These are phyloP conservation scores for Cryptosporidium ryanae DNA, from an alignment of 169 alveolate genomes.

Conservation along the genomic window DNA sequence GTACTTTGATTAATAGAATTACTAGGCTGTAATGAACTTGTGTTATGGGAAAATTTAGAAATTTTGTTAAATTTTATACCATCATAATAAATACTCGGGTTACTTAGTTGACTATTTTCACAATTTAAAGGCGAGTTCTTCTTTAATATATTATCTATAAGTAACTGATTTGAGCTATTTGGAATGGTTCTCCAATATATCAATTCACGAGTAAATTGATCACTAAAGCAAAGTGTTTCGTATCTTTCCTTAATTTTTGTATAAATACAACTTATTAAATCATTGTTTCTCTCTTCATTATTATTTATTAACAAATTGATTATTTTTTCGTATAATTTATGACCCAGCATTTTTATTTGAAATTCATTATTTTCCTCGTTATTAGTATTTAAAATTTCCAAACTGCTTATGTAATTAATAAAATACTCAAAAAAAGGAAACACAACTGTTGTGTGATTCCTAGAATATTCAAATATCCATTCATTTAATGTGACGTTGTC, in stretches of 20 bases:
- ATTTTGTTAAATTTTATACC: conserved; percentile 21
- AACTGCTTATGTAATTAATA: conserved; percentile 1
- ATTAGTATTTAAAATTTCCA: background rate
- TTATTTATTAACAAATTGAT: conserved; percentile 5
- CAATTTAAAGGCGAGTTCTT: background rate
- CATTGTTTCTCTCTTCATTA: background rate
- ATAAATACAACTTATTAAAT: background rate
- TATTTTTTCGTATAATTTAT: conserved; percentile 20
- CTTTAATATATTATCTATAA: background rate
- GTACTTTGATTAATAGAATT: conserved; percentile 1
- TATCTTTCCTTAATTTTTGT: conserved; percentile 9
- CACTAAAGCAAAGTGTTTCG: conserved; percentile 4
- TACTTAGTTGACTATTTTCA: background rate
- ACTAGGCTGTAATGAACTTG: conserved; percentile 7
- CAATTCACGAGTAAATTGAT: conserved; percentile 7
- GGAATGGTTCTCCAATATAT: conserved; percentile 45
- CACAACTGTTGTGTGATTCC: background rate
- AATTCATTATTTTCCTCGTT: background rate
- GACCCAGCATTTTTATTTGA: conserved; percentile 12
- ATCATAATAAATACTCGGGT: conserved; percentile 10
- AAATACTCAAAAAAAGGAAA: conserved; percentile 57
- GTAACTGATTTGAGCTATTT: conserved; percentile 5
- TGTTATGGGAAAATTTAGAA: background rate
- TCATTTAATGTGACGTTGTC: conserved; percentile 59
- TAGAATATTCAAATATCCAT: conserved; percentile 31